Percentiles rank a stretch among this genome's conserved stretches.
Evolutionary conservation across 192 early-diverging fungal species (phyloP).

Genomic region (Gonapodya prolifera): DNA sequence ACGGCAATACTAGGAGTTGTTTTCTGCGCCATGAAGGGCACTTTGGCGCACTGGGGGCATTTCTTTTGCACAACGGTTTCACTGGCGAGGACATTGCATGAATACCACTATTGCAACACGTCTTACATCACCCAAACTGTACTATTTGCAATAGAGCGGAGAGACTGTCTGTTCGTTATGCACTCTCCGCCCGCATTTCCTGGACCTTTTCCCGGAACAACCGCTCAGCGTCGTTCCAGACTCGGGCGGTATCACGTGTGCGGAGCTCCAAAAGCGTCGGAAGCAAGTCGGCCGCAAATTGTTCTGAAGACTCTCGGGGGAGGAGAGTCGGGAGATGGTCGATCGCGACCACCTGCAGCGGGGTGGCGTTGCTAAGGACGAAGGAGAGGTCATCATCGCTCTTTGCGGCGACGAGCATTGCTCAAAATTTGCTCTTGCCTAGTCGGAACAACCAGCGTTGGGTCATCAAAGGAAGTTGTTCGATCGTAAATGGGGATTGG

Average conservation of each 20-base stretch:
- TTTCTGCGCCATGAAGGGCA: too few relatives aligned
- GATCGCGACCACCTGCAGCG: conserved; percentile 85
- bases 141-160: too few relatives aligned
- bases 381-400: neutral
- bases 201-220: conserved; percentile 73
- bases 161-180: too few relatives aligned
- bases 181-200: conserved; percentile 20
- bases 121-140: too few relatives aligned
- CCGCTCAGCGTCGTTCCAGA: conserved; percentile 63
- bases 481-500: conserved; percentile 89
- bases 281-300: conserved; percentile 74
- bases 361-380: conserved; percentile 37
- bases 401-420: neutral
- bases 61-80: neutral
- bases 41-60: neutral
- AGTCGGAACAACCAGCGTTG: conserved; percentile 54
- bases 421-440: conserved; percentile 20
- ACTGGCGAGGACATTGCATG: too few relatives aligned
- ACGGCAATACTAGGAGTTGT: too few relatives aligned
- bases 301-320: conserved; percentile 81
- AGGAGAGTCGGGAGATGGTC: conserved; percentile 93
- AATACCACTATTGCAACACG: too few relatives aligned
- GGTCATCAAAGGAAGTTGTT: conserved; percentile 90
- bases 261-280: conserved; percentile 56
- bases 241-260: conserved; percentile 47